Base-by-base conservation (phyloP, 1,139 yeast species). In the Pichiaceae sp. region DNA sequence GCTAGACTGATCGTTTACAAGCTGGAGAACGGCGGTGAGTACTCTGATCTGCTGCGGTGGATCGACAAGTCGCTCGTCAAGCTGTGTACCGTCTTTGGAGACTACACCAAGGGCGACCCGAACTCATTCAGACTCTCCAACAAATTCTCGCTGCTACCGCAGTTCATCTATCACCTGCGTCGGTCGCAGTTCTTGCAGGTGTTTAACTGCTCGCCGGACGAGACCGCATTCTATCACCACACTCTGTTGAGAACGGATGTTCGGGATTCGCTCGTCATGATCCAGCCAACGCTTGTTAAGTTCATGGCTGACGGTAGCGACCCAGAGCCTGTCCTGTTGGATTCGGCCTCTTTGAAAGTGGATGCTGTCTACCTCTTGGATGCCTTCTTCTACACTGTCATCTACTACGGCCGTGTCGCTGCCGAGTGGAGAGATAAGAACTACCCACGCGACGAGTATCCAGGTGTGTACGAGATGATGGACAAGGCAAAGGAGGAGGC, bases 381-480 rank as follows among this genome's bases (percentile, higher is more conserved):
- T 61, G 91, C 97, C 1, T 91, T 89, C 63, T 91, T 91, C 82
- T 96, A 86, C 59, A 86, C 93, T 45, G 78, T 91, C 53, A 89
- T 91, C 46, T 91, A 82, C 71, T 96, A 86, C 53, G 98, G 98
- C 53, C 86, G 82, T 55, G 84, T 94, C 30, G 80, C 93, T 50
- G 95, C 96, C 7, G 86, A 81, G 54, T 91, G 98, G 98, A 78
- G 96, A 62, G 86, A 85, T 58, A 91, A 89, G 12, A 93, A 96
- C 4, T 91, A 87, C 59, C 96, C 91, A 62, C 87, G 87, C 45
- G 84, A 78, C 56, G 96, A 85, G 49, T 91, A 86, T 58, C 89
- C 78, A 27, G 86, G 86, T 53, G 86, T 91, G 64, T 85, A 85
- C 60, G 76, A 75, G 42, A 73, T 91, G 58, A 74, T 91, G 50